Evolutionary conservation across 768 basidiomycete genomes (phyloP), one percentile per base, ranked within the genome.

Genomic region (Daedaleopsis nitida): DNA sequence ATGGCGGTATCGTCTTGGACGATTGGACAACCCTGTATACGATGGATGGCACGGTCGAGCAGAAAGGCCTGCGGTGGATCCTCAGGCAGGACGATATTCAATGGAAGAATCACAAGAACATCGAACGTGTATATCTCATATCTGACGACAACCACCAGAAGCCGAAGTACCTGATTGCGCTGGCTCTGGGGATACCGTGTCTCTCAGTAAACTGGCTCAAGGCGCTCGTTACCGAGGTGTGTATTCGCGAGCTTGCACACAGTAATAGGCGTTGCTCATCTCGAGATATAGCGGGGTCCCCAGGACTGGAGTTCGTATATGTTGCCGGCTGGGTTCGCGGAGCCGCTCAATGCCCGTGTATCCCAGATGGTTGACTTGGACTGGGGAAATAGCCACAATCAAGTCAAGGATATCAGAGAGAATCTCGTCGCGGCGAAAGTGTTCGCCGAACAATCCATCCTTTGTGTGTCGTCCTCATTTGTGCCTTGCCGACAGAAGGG

Each of bases 181-280:
- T 98, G 37, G 93, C 91, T 0, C 77, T 94, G 43, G 94, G 94
- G 12, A 86, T 97, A 54, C 95, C 95, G 4, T 94, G 92, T 65
- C 68, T 97, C 24, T 81, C 80, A 1, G 71, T 80, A 6, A 74
- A 78, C 12, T 94, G 87, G 83, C 69, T 89, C 34, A 63, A 76
- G 37, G 73, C 77, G 24, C 77, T 75, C 12, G 68, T 78, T 17
- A 62, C 71, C 12, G 71, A 64, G 44, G 74, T 75, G 53, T 58
- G 70, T 60, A 10, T 32, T 23, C 34, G 38, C 6, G 35, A 38
- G 27, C 53, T n/a, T 39, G 6, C 19, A 17, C 14, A 16, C n/a
- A 14, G n/a, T 3, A 10, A 14, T 11, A 52, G 19, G 34, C 16
- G 50, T 32, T 61, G 21, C 60, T 32, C 27, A 32, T 32, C 38